Base-by-base conservation (phyloP, 139 green algal species). In the Closterium sp. region DNA sequence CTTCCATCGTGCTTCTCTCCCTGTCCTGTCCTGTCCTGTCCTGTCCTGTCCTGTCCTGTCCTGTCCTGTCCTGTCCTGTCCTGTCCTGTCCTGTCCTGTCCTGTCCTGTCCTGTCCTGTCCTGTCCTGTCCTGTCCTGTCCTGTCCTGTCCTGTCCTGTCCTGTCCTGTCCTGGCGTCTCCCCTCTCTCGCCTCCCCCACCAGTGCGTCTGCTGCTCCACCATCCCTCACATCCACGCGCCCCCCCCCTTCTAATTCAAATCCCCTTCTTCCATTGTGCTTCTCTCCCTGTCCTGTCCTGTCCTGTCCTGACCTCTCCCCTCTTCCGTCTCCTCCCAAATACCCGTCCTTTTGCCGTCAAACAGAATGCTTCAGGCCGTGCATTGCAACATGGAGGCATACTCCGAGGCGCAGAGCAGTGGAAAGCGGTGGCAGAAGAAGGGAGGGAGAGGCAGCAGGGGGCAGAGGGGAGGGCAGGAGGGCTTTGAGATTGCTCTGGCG, bases 21-120 rank as follows among this genome's bases (percentile, higher is more conserved):
- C 23, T 33, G 8, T 31, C n/a, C 23, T 33, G n/a, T n/a, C n/a
- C n/a, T 87, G 84, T 87, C 23, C 23, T 87, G 84, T 30, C 84
- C 84, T 30, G 84, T 87, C 84, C 84, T 87, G 84, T 87, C 84
- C 84, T 87, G 84, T 87, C 84, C 23, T 87, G 84, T 87, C 84
- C 23, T 87, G 84, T 87, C 84, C 23, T 87, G 84, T 87, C 84
- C 23, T 87, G 84, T 87, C 84, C 84, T 87, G 23, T 87, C 84
- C 23, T 87, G 84, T 87, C 84, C 16, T 87, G 84, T 87, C 84
- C 23, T 87, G 84, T 87, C 84, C 84, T 87, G 84, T 87, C 84
- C 84, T 87, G 16, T 87, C 84, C 84, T 87, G 84, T 87, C 84
- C 16, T 87, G 84, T 30, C 84, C 16, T 87, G 84, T 87, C 84